Percentiles rank a stretch among this genome's conserved stretches.
phyloP scores from a whole-genome alignment of 768 basidiomycete genomes.

The Lactarius hatsudake region DNA sequence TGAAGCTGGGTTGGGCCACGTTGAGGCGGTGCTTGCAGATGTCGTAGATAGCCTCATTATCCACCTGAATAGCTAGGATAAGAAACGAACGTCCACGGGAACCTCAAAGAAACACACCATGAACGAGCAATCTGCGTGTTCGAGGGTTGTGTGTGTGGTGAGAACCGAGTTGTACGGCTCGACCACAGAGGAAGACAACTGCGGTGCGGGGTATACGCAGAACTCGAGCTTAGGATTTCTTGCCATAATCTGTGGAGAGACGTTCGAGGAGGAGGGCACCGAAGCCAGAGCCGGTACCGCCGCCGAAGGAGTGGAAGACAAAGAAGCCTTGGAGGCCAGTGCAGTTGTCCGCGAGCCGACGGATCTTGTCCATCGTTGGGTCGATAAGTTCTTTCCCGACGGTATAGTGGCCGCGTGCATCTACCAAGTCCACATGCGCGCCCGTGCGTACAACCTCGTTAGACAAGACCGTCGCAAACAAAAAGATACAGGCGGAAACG shows the following conservation, averaged over 20 bases:
- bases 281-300: constrained; percentile 98
- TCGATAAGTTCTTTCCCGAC: constrained; percentile 98
- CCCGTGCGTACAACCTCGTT: constrained; percentile 15
- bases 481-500: constrained; percentile 31
- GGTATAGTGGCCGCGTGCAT: constrained; percentile 97
- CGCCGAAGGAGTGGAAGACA: constrained; percentile 99
- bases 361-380: constrained; percentile 91
- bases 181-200: constrained; percentile 90
- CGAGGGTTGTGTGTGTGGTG: constrained; percentile 97
- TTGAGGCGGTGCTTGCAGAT: constrained; percentile 97
- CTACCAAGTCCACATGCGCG: constrained; percentile 39
- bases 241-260: constrained; percentile 95
- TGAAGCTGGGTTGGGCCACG: constrained; percentile 82
- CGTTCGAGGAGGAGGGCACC: constrained; percentile 95
- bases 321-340: constrained; percentile 97
- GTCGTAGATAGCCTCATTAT: constrained; percentile 99
- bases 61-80: constrained; percentile 55
- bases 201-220: constrained; percentile 93
- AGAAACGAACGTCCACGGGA: neutral
- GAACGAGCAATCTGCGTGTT: constrained; percentile 99
- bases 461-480: constrained; percentile 14
- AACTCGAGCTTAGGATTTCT: constrained; percentile 99
- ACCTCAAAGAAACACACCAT: constrained; percentile 55
- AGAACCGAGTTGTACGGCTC: constrained; percentile 98
- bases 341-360: constrained; percentile 95